These are phyloP conservation scores for Eucalyptus pumila DNA, from an alignment of 345 rosid species.

Conservation along the genomic window DNA sequence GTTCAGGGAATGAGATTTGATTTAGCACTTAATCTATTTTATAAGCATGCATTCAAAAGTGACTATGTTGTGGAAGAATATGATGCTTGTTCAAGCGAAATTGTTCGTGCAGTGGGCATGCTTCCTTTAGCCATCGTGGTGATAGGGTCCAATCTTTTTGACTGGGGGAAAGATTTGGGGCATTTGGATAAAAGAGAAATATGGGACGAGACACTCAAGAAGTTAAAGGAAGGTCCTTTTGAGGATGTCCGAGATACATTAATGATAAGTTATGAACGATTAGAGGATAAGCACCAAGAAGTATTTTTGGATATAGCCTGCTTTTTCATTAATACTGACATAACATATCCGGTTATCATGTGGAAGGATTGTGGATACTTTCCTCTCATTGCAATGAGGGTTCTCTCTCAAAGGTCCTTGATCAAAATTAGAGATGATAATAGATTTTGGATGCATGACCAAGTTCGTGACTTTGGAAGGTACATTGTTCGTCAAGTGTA, in stretches of 20 bases:
- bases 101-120: rapidly evolving
- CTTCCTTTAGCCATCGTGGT: neutral
- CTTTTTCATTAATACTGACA: too few species aligned
- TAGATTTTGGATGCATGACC: neutral
- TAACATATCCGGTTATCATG: neutral
- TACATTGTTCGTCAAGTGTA: neutral
- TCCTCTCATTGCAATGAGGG: neutral
- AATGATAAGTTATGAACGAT: neutral
- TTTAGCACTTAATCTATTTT: neutral
- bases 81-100: rapidly evolving
- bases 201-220: neutral
- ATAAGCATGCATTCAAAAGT: neutral
- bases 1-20: rapidly evolving
- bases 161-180: neutral
- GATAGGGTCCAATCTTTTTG: neutral
- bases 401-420: neutral
- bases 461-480: neutral
- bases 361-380: neutral
- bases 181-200: neutral
- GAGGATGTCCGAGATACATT: neutral
- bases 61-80: neutral
- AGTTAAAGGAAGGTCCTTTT: neutral
- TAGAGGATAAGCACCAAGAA: neutral
- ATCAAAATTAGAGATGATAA: neutral
- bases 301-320: neutral